These are phyloP conservation scores for Coniochaeta sp. DNA, from an alignment of 2,329 filamentous ascomycete species.

Conservation along the genomic window DNA sequence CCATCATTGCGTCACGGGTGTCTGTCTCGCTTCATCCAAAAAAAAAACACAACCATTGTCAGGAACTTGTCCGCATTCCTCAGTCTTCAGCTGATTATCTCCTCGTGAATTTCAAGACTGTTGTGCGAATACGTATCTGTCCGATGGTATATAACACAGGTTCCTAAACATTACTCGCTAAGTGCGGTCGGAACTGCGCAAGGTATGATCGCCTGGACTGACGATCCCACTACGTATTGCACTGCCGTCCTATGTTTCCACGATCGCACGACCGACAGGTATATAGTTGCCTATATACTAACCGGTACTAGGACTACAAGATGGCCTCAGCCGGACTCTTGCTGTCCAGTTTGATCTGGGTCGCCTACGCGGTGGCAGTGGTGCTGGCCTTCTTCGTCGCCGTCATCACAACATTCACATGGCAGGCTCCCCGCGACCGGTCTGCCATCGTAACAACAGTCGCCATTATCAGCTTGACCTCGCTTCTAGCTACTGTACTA, in stretches of 20 bases:
- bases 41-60: background rate
- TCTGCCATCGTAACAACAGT: constrained; percentile 75
- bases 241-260: too few relatives aligned
- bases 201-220: too few relatives aligned
- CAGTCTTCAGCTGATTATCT: constrained; percentile 4
- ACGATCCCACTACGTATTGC: too few relatives aligned
- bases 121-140: background rate
- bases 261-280: too few relatives aligned
- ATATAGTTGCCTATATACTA: too few relatives aligned
- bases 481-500: constrained; percentile 84
- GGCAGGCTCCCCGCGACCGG: constrained; percentile 83
- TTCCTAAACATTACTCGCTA: background rate
- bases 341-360: constrained; percentile 89
- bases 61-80: background rate
- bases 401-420: constrained; percentile 81
- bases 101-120: background rate
- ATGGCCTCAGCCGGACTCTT: constrained; percentile 50
- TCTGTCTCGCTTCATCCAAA: background rate
- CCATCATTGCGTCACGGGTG: constrained; percentile 10
- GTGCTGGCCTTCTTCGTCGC: constrained; percentile 69
- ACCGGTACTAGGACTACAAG: too few relatives aligned
- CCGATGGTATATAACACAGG: background rate
- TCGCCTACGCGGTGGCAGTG: constrained; percentile 80
- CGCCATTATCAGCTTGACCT: constrained; percentile 79
- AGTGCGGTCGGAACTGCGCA: background rate